phyloP scores from a whole-genome alignment of 1,284 basidiomycete genomes.

The Apiotrichum laibachii region DNA sequence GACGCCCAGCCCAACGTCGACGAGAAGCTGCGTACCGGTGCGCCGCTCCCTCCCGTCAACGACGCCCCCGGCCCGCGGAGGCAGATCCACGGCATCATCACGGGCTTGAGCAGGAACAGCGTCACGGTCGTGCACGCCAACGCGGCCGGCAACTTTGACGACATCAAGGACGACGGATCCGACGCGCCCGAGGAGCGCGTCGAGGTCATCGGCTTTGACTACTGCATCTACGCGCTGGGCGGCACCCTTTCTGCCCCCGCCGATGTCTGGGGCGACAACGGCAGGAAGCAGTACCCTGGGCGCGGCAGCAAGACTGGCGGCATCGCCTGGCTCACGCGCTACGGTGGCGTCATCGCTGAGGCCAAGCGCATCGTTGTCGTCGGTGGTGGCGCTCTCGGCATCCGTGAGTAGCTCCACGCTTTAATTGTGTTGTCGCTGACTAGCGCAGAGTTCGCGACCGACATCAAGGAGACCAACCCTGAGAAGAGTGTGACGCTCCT shows the following conservation, averaged over 20 bases:
- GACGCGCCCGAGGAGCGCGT: constrained; percentile 12
- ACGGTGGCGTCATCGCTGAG: constrained; percentile 36
- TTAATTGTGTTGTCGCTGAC: background rate
- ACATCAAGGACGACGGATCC: constrained; percentile 14
- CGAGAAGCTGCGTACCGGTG: constrained; percentile 2
- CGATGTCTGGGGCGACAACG: constrained; percentile 42
- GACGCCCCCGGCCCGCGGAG: constrained; percentile 23
- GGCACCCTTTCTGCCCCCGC: constrained; percentile 44
- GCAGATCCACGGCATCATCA: constrained; percentile 57
- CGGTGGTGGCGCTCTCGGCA: constrained; percentile 54
- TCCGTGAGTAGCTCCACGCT: constrained; percentile 51
- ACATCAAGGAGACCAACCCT: constrained; percentile 52
- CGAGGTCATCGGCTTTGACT: constrained; percentile 49
- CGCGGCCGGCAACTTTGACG: constrained; percentile 12
- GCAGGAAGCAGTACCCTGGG: constrained; percentile 12
- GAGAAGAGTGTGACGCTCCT: constrained; percentile 53
- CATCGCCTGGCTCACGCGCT: constrained; percentile 28
- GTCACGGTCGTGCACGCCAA: constrained; percentile 54
- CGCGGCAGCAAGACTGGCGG: constrained; percentile 42
- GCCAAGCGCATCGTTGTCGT: constrained; percentile 52
- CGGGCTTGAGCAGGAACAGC: constrained; percentile 52
- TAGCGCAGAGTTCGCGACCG: constrained; percentile 52
- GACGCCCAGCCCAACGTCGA: constrained; percentile 8
- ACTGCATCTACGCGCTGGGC: constrained; percentile 53
- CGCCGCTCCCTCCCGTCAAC: background rate